Percentiles rank a stretch among this genome's conserved stretches.
Evolutionary conservation across 352 stramenopile genomes (phyloP).

Genomic region (Globisporangium paroecandrum): DNA sequence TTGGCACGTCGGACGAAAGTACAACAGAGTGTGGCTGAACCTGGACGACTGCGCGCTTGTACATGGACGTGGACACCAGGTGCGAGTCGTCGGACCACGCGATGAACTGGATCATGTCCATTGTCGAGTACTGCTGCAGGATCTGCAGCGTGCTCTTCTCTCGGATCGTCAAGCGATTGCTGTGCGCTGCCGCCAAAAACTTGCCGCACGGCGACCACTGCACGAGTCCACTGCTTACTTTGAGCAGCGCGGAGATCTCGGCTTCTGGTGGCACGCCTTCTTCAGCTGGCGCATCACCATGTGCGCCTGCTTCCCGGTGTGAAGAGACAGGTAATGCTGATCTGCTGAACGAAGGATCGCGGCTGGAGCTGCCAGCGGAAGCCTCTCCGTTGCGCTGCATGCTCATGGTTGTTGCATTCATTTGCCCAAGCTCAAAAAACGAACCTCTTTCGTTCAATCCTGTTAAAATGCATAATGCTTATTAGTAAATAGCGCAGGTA

Average conservation of each 20-base stretch:
- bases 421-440: neutral
- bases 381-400: neutral
- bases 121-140: constrained; percentile 55
- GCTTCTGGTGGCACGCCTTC: constrained; percentile 13
- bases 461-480: neutral
- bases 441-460: neutral
- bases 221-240: constrained; percentile 47
- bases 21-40: constrained; percentile 9
- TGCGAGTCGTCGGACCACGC: constrained; percentile 66
- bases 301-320: neutral
- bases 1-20: neutral
- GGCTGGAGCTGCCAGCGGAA: neutral
- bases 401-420: neutral
- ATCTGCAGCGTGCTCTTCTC: constrained; percentile 52
- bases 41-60: constrained; percentile 68
- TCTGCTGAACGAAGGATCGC: neutral
- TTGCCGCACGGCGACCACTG: constrained; percentile 66
- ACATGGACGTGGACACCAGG: constrained; percentile 54
- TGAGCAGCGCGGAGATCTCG: constrained; percentile 54
- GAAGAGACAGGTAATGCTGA: neutral
- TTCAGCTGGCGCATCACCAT: neutral
- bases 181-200: constrained; percentile 47
- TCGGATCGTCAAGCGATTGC: constrained; percentile 56
- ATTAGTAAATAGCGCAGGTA: neutral
- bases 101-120: constrained; percentile 54